Evolutionary conservation across 2,329 filamentous ascomycete species (phyloP).

Genomic region (Colletotrichum chlorophyti): DNA sequence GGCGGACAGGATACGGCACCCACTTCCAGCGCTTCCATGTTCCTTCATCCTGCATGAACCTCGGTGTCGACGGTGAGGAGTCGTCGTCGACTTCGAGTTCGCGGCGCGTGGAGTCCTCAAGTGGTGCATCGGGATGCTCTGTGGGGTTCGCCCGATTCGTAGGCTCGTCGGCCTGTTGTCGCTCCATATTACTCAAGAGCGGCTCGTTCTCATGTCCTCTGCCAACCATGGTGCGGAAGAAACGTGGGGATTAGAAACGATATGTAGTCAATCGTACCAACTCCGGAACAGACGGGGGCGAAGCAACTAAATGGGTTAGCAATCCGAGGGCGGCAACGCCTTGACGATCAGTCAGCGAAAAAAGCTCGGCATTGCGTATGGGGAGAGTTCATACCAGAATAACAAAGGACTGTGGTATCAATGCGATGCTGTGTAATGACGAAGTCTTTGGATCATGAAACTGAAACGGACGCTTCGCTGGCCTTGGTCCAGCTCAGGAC

Average conservation of each 20-base stretch:
- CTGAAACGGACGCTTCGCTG: slow-evolving; percentile 27
- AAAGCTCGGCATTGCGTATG: slow-evolving; percentile 21
- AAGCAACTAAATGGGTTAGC: slow-evolving; percentile 18
- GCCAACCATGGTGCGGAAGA: slow-evolving; percentile 37
- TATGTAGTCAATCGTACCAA: slow-evolving; percentile 20
- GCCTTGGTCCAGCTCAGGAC: slow-evolving; percentile 10
- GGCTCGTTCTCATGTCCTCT: slow-evolving; percentile 43
- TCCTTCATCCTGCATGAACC: slow-evolving; percentile 64
- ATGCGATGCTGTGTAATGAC: slow-evolving; percentile 26
- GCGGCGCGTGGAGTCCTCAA: slow-evolving; percentile 44
- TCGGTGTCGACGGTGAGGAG: slow-evolving; percentile 57
- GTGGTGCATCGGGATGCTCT: slow-evolving; percentile 51
- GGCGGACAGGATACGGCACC: slow-evolving; percentile 63
- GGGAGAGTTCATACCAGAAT: slow-evolving; percentile 16
- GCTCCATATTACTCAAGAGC: slow-evolving; percentile 45
- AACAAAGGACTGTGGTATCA: slow-evolving; percentile 16
- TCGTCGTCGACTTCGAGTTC: slow-evolving; percentile 54
- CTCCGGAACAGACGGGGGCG: slow-evolving; percentile 19
- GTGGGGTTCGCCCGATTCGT: slow-evolving; percentile 27
- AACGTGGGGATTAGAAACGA: slow-evolving; percentile 6
- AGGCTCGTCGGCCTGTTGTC: slow-evolving; percentile 36
- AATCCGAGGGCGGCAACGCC: slow-evolving; percentile 27
- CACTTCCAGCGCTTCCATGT: slow-evolving; percentile 60
- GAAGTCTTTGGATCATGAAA: slow-evolving; percentile 23
- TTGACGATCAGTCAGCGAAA: slow-evolving; percentile 28